Conservation (phyloP, 495 filamentous ascomycete species). For the Entonaema liquescens region DNA sequence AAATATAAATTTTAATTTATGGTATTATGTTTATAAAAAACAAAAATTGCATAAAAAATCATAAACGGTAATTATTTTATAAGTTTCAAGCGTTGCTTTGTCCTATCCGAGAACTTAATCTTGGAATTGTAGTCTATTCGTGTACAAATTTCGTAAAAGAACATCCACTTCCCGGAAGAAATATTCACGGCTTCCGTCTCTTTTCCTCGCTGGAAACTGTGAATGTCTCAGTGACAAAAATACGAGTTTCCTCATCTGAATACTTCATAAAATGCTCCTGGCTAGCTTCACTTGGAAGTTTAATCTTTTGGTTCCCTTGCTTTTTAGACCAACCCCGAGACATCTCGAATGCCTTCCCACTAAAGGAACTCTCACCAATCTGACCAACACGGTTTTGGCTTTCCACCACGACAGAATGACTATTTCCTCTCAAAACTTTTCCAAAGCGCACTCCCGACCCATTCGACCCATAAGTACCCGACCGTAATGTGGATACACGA, state of each 20-base stretch:
- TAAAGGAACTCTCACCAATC: not conserved
- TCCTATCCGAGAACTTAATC: not conserved
- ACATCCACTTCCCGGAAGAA: not conserved
- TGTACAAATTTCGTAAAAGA: not conserved
- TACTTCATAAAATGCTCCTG: not conserved
- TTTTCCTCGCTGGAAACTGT: not conserved
- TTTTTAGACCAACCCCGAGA: not conserved
- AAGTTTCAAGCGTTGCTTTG: too few species aligned
- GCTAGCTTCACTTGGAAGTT: not conserved
- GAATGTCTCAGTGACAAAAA: not conserved
- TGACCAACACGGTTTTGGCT: not conserved
- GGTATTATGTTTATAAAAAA: too few species aligned
- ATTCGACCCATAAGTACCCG: conserved; percentile 1
- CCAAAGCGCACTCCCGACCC: conserved; percentile 3
- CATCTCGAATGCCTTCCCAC: not conserved
- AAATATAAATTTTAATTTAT: too few species aligned
- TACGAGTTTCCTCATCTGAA: not conserved
- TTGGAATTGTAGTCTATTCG: not conserved
- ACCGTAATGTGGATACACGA: not conserved
- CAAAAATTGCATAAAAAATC: too few species aligned
- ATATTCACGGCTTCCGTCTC: not conserved
- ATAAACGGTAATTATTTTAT: too few species aligned
- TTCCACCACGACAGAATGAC: not conserved
- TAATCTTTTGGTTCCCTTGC: not conserved
- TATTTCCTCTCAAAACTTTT: conserved; percentile 6